These are phyloP conservation scores for Alliaria petiolata DNA, from an alignment of 345 rosid genomes.

Conservation along the genomic window DNA sequence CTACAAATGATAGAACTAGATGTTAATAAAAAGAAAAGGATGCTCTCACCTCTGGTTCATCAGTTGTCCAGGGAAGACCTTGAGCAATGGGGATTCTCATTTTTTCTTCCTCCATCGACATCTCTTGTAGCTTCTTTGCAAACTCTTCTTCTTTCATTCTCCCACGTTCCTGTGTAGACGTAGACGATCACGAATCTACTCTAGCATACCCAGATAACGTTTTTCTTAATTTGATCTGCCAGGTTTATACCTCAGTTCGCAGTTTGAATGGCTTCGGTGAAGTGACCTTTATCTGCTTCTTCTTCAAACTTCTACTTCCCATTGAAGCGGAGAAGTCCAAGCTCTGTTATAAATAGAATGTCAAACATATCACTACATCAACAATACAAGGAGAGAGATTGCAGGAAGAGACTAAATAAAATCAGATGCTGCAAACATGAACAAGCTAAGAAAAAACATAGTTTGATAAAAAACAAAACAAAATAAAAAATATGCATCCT, in stretches of 20 bases:
- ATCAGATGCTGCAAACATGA: background rate
- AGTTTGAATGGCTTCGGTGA: slow-evolving; percentile 71
- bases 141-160: slow-evolving; percentile 80
- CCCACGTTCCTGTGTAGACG: slow-evolving; percentile 67
- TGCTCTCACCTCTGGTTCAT: slow-evolving; percentile 79
- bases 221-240: background rate
- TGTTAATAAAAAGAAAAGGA: background rate
- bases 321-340: slow-evolving; percentile 57
- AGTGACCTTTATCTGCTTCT: slow-evolving; percentile 56
- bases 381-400: background rate
- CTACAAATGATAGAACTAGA: background rate
- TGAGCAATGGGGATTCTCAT: slow-evolving; percentile 77
- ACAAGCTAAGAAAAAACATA: background rate
- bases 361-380: background rate
- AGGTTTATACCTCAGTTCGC: slow-evolving; percentile 69
- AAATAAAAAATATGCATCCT: background rate
- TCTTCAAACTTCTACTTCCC: slow-evolving; percentile 61
- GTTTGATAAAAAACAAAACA: background rate
- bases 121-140: slow-evolving; percentile 67
- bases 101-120: slow-evolving; percentile 61
- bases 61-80: slow-evolving; percentile 97
- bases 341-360: slow-evolving; percentile 46
- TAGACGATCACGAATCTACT: background rate
- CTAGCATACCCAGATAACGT: background rate
- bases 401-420: background rate